Base-by-base conservation (phyloP, 306 rosid genomes). In the Bauhinia variegata region DNA sequence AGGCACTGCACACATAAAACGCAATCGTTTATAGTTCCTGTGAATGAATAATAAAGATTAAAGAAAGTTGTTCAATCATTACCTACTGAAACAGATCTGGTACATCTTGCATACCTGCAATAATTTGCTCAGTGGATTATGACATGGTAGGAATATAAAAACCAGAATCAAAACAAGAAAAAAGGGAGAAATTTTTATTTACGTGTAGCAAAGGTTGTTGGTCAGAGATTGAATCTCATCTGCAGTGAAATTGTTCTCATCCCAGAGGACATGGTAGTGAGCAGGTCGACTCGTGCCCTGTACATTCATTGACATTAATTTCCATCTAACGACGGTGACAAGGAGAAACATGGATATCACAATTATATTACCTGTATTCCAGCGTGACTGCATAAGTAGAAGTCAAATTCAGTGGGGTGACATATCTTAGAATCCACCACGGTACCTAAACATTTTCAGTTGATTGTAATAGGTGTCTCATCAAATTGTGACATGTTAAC, bases 401-500 rank as follows among this genome's bases (percentile, higher is more conserved):
- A 89, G 80, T 89, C 96, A 11, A 86, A 89, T 46, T 89, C 89
- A 7, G 96, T 89, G 0, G 96, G 93, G 77, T 89, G 93, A 57
- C 96, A 89, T 62, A 89, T 89, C 79, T 83, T 89, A 8, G 93
- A 78, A 76, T 89, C 96, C 71, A 89, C 96, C 52, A 89, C 96
- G 0, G 96, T 86, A 42, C 93, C 96, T 89, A 23, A 23, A 70
- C 60, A 75, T 57, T 68, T 34, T 63, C 53, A 50, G 57, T 43
- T 67, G 30, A 74, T 17, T 62, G 13, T 15, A 13, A 7, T 30
- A n/a, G 14, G 16, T 19, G 64, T 46, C 13, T 63, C 64, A 63
- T 18, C 16, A 18, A 23, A 23, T 36, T 36, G 41, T 5, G 8
- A 5, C 5, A 3, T 5, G 8, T 36, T 36, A 8, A 5, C 41